phyloP scores from a whole-genome alignment of 495 filamentous ascomycete genomes.

The Aspergillus mulundensis region DNA sequence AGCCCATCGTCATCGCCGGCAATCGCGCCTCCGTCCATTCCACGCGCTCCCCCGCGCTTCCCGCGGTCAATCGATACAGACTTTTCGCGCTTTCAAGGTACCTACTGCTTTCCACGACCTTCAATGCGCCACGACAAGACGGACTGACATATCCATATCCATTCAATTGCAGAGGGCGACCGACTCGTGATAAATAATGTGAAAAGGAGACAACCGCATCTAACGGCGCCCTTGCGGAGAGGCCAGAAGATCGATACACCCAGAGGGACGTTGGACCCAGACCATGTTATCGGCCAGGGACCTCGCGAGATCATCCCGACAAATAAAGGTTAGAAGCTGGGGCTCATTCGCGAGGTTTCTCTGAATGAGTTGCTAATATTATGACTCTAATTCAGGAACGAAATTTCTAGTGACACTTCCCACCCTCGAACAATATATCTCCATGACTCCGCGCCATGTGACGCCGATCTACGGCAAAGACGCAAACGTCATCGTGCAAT shows the following conservation, averaged over 20 bases:
- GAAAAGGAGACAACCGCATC: slow-evolving; percentile 36
- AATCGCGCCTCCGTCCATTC: background rate
- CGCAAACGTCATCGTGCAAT: slow-evolving; percentile 64
- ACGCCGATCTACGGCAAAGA: slow-evolving; percentile 75
- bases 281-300: slow-evolving; percentile 60
- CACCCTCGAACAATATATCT: slow-evolving; percentile 67
- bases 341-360: background rate
- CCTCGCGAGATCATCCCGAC: slow-evolving; percentile 52
- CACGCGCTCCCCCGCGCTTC: slow-evolving; percentile 1
- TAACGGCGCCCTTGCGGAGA: slow-evolving; percentile 48
- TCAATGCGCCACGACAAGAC: slow-evolving; percentile 6
- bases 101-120: background rate
- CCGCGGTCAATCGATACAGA: slow-evolving; percentile 37
- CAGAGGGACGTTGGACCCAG: slow-evolving; percentile 50
- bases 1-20: slow-evolving; percentile 3
- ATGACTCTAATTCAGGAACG: slow-evolving; percentile 24
- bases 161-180: slow-evolving; percentile 48
- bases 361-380: background rate
- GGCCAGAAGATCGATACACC: slow-evolving; percentile 44
- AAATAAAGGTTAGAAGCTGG: slow-evolving; percentile 33
- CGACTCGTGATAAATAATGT: slow-evolving; percentile 47
- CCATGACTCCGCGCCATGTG: slow-evolving; percentile 58
- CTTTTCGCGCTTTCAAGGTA: slow-evolving; percentile 41
- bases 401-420: slow-evolving; percentile 56
- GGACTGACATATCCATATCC: slow-evolving; percentile 1